phyloP scores from a whole-genome alignment of 768 basidiomycete genomes.

The Piloderma croceum region DNA sequence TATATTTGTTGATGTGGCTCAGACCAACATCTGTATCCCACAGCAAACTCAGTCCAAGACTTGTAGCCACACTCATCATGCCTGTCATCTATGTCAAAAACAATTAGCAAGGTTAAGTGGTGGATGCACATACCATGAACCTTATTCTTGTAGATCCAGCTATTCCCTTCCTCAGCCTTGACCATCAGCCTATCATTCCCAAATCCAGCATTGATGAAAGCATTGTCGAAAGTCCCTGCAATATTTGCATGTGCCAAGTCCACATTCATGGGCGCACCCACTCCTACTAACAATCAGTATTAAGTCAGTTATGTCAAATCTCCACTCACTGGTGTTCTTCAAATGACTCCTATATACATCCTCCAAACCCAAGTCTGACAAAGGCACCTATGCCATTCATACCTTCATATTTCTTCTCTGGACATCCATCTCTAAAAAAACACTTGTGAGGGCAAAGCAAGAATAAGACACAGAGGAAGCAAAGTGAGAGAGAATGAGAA shows the following conservation, averaged over 20 bases:
- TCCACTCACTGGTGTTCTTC: slow-evolving; percentile 70
- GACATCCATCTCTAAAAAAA: too few relatives aligned
- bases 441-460: too few relatives aligned
- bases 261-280: slow-evolving; percentile 65
- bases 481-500: not conserved
- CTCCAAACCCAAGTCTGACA: slow-evolving; percentile 76
- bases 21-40: slow-evolving; percentile 97
- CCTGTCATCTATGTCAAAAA: slow-evolving; percentile 36
- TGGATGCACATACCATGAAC: slow-evolving; percentile 66
- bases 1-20: slow-evolving; percentile 94
- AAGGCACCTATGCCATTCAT: slow-evolving; percentile 87
- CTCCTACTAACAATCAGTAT: slow-evolving; percentile 34
- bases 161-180: slow-evolving; percentile 90
- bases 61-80: slow-evolving; percentile 96
- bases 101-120: too few relatives aligned
- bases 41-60: slow-evolving; percentile 84
- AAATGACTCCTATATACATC: slow-evolving; percentile 97
- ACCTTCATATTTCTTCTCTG: slow-evolving; percentile 79
- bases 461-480: too few relatives aligned
- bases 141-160: slow-evolving; percentile 99
- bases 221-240: slow-evolving; percentile 96
- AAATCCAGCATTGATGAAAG: slow-evolving; percentile 97
- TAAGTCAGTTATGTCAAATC: slow-evolving; percentile 1
- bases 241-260: slow-evolving; percentile 93
- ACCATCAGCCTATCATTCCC: slow-evolving; percentile 99